These are phyloP conservation scores for Avicennia marina DNA, from an alignment of 257 asterid genomes.

Conservation along the genomic window DNA sequence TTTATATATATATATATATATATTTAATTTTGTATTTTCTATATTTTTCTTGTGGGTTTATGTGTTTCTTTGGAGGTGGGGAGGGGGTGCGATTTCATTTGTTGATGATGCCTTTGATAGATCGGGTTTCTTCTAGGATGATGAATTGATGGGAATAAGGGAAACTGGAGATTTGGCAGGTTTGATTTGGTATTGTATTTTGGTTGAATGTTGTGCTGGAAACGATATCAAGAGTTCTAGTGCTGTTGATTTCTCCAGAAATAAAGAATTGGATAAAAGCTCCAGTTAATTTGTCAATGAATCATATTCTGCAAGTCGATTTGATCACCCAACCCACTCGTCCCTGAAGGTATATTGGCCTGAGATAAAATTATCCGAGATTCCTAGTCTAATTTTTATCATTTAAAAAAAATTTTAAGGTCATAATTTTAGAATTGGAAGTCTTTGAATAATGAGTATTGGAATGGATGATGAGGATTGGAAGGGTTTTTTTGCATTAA, in stretches of 20 bases:
- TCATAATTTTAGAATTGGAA: background rate
- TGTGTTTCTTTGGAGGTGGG: background rate
- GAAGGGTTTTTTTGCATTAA: background rate
- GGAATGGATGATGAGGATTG: background rate
- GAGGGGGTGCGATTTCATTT: background rate
- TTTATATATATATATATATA: no score
- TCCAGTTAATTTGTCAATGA: background rate
- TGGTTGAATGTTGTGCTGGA: slow-evolving; percentile 10
- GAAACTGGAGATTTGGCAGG: slow-evolving; percentile 13
- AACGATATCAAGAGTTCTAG: background rate
- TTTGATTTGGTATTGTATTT: slow-evolving; percentile 5
- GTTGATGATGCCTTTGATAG: background rate
- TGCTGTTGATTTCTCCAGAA: slow-evolving; percentile 2
- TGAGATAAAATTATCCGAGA: background rate
- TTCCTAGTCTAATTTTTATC: background rate
- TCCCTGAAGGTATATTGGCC: background rate
- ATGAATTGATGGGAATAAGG: slow-evolving; percentile 10
- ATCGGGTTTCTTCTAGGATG: background rate
- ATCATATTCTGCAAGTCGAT: background rate
- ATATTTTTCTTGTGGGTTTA: slow-evolving; percentile 6
- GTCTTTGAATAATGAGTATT: background rate
- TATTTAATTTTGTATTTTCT: background rate
- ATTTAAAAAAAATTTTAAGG: no score
- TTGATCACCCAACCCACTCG: background rate
- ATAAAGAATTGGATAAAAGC: background rate